Base-by-base conservation (phyloP, 768 basidiomycete species). In the Neoboletus magnificus region DNA sequence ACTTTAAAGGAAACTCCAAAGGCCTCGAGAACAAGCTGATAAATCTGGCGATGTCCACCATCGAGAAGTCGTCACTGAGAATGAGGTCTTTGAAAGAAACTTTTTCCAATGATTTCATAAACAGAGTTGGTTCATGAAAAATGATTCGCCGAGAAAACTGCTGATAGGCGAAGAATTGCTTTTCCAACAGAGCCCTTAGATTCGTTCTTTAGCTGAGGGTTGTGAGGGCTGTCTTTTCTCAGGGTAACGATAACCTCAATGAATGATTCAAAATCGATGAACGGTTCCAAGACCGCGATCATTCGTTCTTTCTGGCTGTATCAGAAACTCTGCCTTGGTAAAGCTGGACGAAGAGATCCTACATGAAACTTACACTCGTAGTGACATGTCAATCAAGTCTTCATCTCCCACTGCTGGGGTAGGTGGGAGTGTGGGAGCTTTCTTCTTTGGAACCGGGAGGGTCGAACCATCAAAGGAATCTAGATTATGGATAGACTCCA, bases 11-110 rank as follows among this genome's bases (percentile, higher is more conserved):
- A 44, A 62, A 55, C 5, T 3, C 58, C 22, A 68, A 3, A 3
- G 42, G 52, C 3, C 25, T 7, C 8, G 18, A 5, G 18, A 61
- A 61, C 18, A 62, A 22, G 1, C 48, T 22, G 2, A 51, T 0
- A 37, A 69, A 62, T 48, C 35, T 56, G 27, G 22, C 3, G 9
- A 59, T 12, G 41, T 73, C 70, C 5, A 67, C 67, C 0, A 57
- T 29, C 0, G 64, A 57, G 43, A 74, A 71, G 30, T 71, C 65
- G 4, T 74, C 64, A 29, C 66, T 63, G 39, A 73, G 58, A 22
- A 73, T 36, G n/a, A 74, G 48, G 46, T 74, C 71, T 44, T 62
- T 62, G 48, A 73, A 62, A 15, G 71, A 74, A 3, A 70, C 72
- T 37, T 62, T 73, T 15, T 63, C 63, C 25, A 65, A n/a, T 4